Evolutionary conservation across 192 early-diverging fungal species (phyloP).

Genomic region (Chytriomyces sp.): DNA sequence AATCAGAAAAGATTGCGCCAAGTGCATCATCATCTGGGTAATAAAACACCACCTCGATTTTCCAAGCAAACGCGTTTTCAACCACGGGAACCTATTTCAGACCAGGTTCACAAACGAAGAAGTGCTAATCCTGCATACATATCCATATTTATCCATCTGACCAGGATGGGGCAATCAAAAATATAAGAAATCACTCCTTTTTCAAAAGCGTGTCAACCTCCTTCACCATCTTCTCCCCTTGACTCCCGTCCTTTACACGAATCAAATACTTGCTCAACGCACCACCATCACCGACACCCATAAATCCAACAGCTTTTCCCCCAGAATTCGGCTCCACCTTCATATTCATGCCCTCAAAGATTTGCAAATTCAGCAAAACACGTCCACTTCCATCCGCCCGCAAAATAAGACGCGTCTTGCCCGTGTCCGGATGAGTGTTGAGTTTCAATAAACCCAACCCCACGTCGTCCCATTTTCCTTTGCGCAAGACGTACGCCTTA

Average conservation of each 20-base stretch:
- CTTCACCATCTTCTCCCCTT: neutral
- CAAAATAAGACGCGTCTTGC: constrained; percentile 45
- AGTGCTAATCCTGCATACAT: no score
- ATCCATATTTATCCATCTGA: no score
- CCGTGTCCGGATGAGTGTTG: constrained; percentile 40
- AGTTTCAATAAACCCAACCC: constrained; percentile 49
- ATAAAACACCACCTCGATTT: no score
- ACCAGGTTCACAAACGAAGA: no score
- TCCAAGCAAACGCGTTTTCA: no score
- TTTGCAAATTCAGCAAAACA: constrained; percentile 46
- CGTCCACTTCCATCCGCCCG: constrained; percentile 51
- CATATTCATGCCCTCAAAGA: constrained; percentile 44
- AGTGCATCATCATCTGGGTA: no score
- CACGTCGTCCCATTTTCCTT: constrained; percentile 36
- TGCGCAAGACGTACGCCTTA: constrained; percentile 28
- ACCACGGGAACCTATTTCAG: no score
- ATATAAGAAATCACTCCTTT: no score
- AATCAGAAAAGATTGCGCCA: no score
- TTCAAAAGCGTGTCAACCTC: constrained; percentile 2
- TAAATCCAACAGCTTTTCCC: constrained; percentile 25
- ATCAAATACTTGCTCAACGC: constrained; percentile 13
- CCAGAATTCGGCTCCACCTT: constrained; percentile 2
- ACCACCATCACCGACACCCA: constrained; percentile 6
- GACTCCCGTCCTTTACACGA: constrained; percentile 26
- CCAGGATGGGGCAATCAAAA: no score